Evolutionary conservation across 331 rosid species (phyloP), one percentile per base, ranked within the genome.

Genomic region (Arachis monticola): DNA sequence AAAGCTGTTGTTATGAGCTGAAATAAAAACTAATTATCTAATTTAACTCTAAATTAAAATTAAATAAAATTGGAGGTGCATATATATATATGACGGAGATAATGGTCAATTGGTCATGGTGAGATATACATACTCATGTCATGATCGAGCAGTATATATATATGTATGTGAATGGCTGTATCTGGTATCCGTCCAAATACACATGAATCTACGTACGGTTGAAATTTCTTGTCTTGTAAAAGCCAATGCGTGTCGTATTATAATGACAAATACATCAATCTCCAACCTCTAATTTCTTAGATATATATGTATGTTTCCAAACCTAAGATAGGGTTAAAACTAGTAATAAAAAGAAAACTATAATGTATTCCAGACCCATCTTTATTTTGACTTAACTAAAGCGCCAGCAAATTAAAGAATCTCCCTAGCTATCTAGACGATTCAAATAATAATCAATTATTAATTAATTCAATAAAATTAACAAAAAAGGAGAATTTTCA

Each of bases 201-300:
- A 12, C 60, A 61, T 32, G 3, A 27, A 5, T 10, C 5, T 6
- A 53, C 4, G 40, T 48, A 71, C 41, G 22, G 11, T 6, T 27
- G 52, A 22, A 63, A 52, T 63, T 47, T 53, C 7, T 64, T 76
- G 84, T 48, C 71, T 41, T 80, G 84, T 50, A 86, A 87, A 87
- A 89, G 91, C 88, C 87, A 71, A 82, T 65, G 64, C 78, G 75
- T 87, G 93, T 84, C 88, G 79, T 72, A 65, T 86, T 88, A 82
- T 82, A 69, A 71, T 84, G 80, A 81, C 55, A 76, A 71, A 79
- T 57, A 68, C 64, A 55, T 76, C 83, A 44, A 71, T 9, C 41
- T 38, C 41, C 41, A 38, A 38, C 41, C 41, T 38, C 41, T 38
- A 4, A 38, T 38, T 38, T 38, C 41, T 38, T 38, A 3, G 41